Percentiles rank a stretch among this genome's conserved stretches.
Conservation (phyloP, 179 eudicot genomes). For the Gypsophila paniculata region DNA sequence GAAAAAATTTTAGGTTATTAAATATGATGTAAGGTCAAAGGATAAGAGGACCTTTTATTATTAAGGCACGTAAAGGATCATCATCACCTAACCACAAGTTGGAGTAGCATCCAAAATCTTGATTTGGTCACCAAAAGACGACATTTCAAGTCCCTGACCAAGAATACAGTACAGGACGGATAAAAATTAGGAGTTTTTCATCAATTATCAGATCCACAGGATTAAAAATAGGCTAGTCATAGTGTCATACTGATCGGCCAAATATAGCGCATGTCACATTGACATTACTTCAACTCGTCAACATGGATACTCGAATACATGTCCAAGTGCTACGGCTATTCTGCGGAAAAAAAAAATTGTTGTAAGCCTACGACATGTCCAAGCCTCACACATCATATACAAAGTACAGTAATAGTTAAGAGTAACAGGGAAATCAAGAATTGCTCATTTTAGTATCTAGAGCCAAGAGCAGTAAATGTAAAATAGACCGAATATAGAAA, state of each 20-base stretch:
- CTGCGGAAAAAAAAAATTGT: background rate
- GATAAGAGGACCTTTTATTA: background rate
- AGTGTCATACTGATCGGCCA: background rate
- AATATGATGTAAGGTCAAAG: background rate
- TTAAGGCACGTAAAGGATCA: background rate
- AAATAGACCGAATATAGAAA: background rate
- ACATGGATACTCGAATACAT: background rate
- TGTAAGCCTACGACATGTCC: too few species aligned
- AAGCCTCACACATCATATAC: too few species aligned
- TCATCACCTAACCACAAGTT: constrained; percentile 16
- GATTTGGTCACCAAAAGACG: constrained; percentile 14
- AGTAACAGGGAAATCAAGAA: background rate
- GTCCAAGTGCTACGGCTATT: background rate
- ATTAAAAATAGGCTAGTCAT: background rate
- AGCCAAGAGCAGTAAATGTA: background rate
- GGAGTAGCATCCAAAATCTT: constrained; percentile 19
- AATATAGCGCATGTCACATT: background rate
- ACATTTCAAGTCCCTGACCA: constrained; percentile 18
- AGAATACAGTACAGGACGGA: background rate
- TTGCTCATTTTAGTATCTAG: background rate
- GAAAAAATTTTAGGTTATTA: too few species aligned
- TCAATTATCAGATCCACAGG: background rate
- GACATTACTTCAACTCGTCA: background rate
- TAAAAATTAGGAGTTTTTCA: background rate
- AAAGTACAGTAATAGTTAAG: background rate